These are phyloP conservation scores for Scutellaria barbata DNA, from an alignment of 257 asterid species.

Conservation along the genomic window DNA sequence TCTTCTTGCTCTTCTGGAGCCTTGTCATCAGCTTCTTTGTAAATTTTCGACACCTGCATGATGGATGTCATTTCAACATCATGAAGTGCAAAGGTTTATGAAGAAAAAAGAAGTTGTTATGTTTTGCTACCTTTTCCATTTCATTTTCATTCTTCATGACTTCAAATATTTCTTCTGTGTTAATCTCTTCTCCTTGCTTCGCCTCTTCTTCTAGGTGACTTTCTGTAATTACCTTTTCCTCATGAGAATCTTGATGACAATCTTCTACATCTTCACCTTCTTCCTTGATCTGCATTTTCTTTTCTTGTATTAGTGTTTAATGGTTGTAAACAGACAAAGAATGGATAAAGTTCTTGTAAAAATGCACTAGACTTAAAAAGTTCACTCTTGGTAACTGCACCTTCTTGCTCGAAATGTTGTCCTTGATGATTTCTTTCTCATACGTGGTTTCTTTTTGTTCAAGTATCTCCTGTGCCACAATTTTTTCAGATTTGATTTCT, in stretches of 20 bases:
- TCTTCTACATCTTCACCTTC: constrained; percentile 38
- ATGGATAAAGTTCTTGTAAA: constrained; percentile 21
- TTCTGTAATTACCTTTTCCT: constrained; percentile 39
- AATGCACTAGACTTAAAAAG: constrained; percentile 14
- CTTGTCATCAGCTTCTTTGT: constrained; percentile 34
- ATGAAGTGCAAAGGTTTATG: constrained; percentile 20
- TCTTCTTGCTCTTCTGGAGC: constrained; percentile 35
- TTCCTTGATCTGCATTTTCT: constrained; percentile 38
- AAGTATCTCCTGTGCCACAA: constrained; percentile 31
- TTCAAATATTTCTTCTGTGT: constrained; percentile 26
- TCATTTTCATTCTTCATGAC: constrained; percentile 25
- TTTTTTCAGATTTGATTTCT: constrained; percentile 31
- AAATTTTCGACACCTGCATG: constrained; percentile 41
- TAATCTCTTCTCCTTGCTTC: constrained; percentile 33
- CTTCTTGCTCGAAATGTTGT: constrained; percentile 31
- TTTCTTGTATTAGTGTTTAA: constrained; percentile 29
- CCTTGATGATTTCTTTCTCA: constrained; percentile 35
- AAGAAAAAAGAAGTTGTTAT: constrained; percentile 15
- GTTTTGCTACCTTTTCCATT: constrained; percentile 26
- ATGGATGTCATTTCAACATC: constrained; percentile 28
- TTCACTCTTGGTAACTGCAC: constrained; percentile 34
- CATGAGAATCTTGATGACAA: constrained; percentile 30
- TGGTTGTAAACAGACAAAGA: constrained; percentile 18
- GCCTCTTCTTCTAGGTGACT: constrained; percentile 32
- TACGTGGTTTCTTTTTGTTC: constrained; percentile 30